phyloP scores from a whole-genome alignment of 1,139 yeast genomes.

The Kazachstania sp. region DNA sequence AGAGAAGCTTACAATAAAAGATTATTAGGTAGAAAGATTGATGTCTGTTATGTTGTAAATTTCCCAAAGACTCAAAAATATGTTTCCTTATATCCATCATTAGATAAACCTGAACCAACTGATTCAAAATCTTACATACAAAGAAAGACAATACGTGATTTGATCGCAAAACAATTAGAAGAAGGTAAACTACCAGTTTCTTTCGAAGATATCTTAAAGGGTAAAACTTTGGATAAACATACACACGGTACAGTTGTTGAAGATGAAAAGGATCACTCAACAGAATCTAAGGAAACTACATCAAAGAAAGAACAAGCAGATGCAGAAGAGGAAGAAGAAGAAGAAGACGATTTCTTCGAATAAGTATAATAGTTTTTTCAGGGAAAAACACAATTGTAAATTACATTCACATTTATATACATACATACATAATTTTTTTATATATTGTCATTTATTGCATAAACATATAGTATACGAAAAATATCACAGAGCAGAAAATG shows the following conservation, averaged over 20 bases:
- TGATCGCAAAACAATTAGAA: slow-evolving; percentile 43
- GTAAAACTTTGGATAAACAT: slow-evolving; percentile 33
- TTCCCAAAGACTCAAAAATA: slow-evolving; percentile 80
- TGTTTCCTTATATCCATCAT: slow-evolving; percentile 60
- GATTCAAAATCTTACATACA: slow-evolving; percentile 39
- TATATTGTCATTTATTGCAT: background rate
- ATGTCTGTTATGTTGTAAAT: slow-evolving; percentile 65
- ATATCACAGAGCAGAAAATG: too few relatives aligned
- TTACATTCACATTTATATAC: background rate
- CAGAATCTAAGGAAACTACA: slow-evolving; percentile 7
- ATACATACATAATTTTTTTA: background rate
- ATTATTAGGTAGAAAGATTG: slow-evolving; percentile 54
- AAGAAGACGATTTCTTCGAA: slow-evolving; percentile 45
- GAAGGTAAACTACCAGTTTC: slow-evolving; percentile 48
- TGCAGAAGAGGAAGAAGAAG: slow-evolving; percentile 22
- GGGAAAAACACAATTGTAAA: background rate
- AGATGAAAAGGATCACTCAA: slow-evolving; percentile 10
- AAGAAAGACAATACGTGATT: slow-evolving; percentile 43
- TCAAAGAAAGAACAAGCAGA: slow-evolving; percentile 6
- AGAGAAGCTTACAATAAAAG: slow-evolving; percentile 41
- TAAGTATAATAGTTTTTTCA: slow-evolving; percentile 10
- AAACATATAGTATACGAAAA: too few relatives aligned
- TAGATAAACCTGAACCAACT: slow-evolving; percentile 7
- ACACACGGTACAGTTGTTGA: slow-evolving; percentile 16
- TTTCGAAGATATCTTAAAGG: slow-evolving; percentile 48